Evolutionary conservation across 139 green algal genomes (phyloP).

Genomic region (Chlamydomonas schloesseri): DNA sequence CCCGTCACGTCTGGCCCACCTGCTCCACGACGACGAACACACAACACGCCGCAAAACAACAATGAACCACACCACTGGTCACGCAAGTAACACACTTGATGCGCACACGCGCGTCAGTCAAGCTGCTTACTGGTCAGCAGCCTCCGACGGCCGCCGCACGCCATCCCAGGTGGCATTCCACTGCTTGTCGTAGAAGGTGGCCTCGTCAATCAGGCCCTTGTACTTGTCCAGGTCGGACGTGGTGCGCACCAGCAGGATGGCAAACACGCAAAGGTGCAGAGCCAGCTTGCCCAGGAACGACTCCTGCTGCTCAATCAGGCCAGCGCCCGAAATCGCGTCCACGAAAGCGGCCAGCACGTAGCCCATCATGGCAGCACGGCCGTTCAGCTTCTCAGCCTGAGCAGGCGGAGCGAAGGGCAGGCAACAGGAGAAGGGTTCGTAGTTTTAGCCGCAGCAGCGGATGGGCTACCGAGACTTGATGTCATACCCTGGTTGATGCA

Average conservation of each 20-base stretch:
- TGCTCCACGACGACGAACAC: background rate
- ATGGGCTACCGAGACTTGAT: too few species aligned
- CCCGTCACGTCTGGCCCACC: background rate
- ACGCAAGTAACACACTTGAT: background rate
- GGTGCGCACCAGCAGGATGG: constrained; percentile 78
- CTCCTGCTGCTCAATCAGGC: constrained; percentile 92
- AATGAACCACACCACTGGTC: background rate
- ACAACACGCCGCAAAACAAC: background rate
- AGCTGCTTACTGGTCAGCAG: constrained; percentile 30
- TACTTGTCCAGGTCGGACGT: constrained; percentile 80
- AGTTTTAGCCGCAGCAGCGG: too few species aligned
- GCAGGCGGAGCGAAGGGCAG: background rate
- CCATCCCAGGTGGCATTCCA: constrained; percentile 88
- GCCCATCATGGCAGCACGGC: constrained; percentile 93
- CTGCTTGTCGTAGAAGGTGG: constrained; percentile 95
- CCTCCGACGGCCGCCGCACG: constrained; percentile 76
- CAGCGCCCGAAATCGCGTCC: constrained; percentile 83
- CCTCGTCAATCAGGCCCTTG: constrained; percentile 90
- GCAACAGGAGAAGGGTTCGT: too few species aligned
- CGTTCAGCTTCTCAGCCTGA: constrained; percentile 95
- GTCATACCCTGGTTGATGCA: too few species aligned
- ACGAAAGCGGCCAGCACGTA: constrained; percentile 88
- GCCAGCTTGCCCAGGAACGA: constrained; percentile 93
- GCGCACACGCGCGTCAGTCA: too few species aligned
- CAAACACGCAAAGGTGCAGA: constrained; percentile 89